A percentile compares a stretch with the other conserved stretches of the same genome.
Evolutionary conservation across 805 yeast species (phyloP).

Genomic region (Schwanniomyces polymorphus): DNA sequence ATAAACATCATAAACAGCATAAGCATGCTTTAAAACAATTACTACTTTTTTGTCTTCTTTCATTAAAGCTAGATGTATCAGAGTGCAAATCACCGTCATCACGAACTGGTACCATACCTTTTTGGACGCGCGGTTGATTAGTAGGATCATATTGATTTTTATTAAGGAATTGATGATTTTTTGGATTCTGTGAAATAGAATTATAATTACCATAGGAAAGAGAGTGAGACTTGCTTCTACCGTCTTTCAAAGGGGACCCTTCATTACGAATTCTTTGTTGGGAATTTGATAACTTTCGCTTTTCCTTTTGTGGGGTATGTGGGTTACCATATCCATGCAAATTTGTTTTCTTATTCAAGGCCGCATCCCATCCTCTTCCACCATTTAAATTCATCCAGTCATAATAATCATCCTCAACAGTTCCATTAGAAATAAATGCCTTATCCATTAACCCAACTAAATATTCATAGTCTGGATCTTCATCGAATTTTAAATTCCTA

Average conservation of each 20-base stretch:
- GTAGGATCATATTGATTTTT: slow-evolving; percentile 10
- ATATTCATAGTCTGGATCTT: slow-evolving; percentile 90
- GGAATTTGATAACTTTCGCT: slow-evolving; percentile 6
- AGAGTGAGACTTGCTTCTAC: slow-evolving; percentile 14
- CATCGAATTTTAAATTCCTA: slow-evolving; percentile 87
- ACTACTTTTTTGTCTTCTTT: slow-evolving; percentile 10
- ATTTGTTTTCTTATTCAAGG: slow-evolving; percentile 87
- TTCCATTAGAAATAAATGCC: slow-evolving; percentile 71
- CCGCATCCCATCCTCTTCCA: slow-evolving; percentile 94
- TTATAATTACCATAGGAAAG: slow-evolving; percentile 15
- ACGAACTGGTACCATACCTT: slow-evolving; percentile 29
- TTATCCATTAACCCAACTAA: slow-evolving; percentile 75
- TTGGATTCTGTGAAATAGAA: slow-evolving; percentile 17
- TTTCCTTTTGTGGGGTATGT: slow-evolving; percentile 53
- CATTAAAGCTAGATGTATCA: slow-evolving; percentile 34
- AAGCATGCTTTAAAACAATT: slow-evolving; percentile 6
- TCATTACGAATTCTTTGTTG: slow-evolving; percentile 2
- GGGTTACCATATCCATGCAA: slow-evolving; percentile 97
- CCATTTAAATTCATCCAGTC: slow-evolving; percentile 98
- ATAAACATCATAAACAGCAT: slow-evolving; percentile 2
- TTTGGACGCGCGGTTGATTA: not conserved
- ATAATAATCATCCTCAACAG: slow-evolving; percentile 75
- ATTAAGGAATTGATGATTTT: slow-evolving; percentile 15
- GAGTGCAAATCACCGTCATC: slow-evolving; percentile 41
- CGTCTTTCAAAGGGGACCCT: slow-evolving; percentile 1